Evolutionary conservation across 768 basidiomycete genomes (phyloP), one percentile per base, ranked within the genome.

Genomic region (Trametes cinnabarina): DNA sequence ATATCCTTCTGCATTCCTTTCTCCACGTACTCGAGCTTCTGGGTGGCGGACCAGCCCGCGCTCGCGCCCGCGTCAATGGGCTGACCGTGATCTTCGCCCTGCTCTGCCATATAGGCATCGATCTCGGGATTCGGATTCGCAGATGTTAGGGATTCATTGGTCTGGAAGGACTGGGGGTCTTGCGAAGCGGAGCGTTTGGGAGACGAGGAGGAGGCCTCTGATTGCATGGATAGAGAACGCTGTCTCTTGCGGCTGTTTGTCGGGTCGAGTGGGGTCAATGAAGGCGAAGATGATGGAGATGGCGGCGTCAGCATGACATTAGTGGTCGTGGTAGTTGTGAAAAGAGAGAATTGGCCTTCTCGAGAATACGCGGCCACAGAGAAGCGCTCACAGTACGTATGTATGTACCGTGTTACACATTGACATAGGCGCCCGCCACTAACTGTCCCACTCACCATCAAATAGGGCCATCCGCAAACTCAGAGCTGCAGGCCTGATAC

Each of bases 161-260:
- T 51, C 32, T 69, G 65, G 32, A 64, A 40, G 22, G 65, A 60
- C 58, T 78, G 68, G 60, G 80, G 78, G 48, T 79, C 84, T 69
- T 90, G 88, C 22, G 91, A 89, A 54, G 82, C 83, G 19, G 89
- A 81, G 62, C 92, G 87, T 77, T 94, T 95, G 60, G 85, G 76
- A 26, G 90, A 92, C 23, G 88, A 85, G 25, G 81, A 82, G 57
- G 85, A 85, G 54, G 80, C 76, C 65, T 84, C 82, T 44, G 89
- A 90, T 68, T 87, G 79, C 84, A 87, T 87, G 35, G 89, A 90
- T 64, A 76, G 79, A 62, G 86, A 88, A 66, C 89, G 84, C 68
- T 87, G 86, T 71, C 88, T 79, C 76, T 90, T 90, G 66, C 88
- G 78, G 48, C 68, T 71, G 48, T 65, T 68, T 49, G 75, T 76